A percentile compares a stretch with the other conserved stretches of the same genome.
Evolutionary conservation across 257 asterid genomes (phyloP).

Genomic region (Verbascum thapsus): DNA sequence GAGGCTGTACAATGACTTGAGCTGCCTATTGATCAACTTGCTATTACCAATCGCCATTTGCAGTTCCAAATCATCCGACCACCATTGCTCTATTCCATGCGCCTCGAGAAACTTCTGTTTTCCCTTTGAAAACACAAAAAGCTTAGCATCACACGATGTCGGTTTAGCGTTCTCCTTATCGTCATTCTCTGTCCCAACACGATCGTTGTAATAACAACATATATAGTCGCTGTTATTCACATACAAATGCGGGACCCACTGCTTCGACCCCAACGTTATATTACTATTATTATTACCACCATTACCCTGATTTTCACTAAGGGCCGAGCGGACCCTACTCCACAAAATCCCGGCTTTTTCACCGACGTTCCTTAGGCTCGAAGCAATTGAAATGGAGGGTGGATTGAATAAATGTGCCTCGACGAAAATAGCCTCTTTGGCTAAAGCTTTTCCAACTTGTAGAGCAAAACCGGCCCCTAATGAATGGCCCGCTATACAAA

Average conservation of each 20-base stretch:
- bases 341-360: conserved; percentile 78
- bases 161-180: conserved; percentile 72
- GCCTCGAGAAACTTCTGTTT: conserved; percentile 96
- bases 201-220: conserved; percentile 83
- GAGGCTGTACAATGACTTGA: conserved; percentile 72
- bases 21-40: conserved; percentile 86
- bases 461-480: conserved; percentile 97
- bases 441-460: conserved; percentile 88
- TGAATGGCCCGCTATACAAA: conserved; percentile 88
- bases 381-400: conserved; percentile 89
- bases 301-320: conserved; percentile 37
- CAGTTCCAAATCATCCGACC: conserved; percentile 91
- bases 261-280: conserved; percentile 52
- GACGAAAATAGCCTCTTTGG: conserved; percentile 87
- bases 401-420: conserved; percentile 98
- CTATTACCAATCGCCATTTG: conserved; percentile 75
- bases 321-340: conserved; percentile 69
- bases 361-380: conserved; percentile 65
- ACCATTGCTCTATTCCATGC: conserved; percentile 98
- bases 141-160: conserved; percentile 58
- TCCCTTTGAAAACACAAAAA: conserved; percentile 80
- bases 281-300: conserved; percentile 31
- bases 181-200: conserved; percentile 40
- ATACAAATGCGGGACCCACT: conserved; percentile 86
- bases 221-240: conserved; percentile 91